Percentiles rank a stretch among this genome's conserved stretches.
Conservation (phyloP, 2,329 filamentous ascomycete genomes). For the Anthostomella pinea region DNA sequence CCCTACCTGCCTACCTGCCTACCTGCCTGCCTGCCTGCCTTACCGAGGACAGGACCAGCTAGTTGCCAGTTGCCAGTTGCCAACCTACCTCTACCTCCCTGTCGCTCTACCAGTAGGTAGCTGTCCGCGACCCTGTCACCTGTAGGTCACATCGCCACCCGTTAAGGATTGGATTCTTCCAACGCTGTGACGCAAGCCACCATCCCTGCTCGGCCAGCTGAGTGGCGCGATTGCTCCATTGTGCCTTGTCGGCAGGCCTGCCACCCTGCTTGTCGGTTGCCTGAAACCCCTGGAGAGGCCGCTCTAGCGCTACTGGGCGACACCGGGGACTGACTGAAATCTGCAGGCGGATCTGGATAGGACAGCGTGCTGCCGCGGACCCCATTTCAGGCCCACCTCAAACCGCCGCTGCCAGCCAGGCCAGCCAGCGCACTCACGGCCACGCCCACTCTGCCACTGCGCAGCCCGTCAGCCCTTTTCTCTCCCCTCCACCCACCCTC, state of each 20-base stretch:
- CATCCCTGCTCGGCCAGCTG: conserved; percentile 30
- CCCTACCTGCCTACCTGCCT: not conserved
- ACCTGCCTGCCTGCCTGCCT: no score
- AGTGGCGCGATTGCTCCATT: conserved; percentile 26
- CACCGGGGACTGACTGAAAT: no score
- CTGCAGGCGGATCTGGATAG: no score
- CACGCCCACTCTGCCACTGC: conserved; percentile 20
- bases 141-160: conserved; percentile 21
- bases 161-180: conserved; percentile 18
- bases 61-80: no score
- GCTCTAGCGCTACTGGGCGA: conserved; percentile 14
- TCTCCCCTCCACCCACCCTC: conserved; percentile 30
- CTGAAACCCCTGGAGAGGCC: conserved; percentile 17
- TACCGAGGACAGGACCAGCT: no score
- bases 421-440: conserved; percentile 9
- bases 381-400: conserved; percentile 1
- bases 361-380: conserved; percentile 10
- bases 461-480: conserved; percentile 28
- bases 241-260: conserved; percentile 17
- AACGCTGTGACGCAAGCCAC: conserved; percentile 9
- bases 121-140: no score
- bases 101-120: no score
- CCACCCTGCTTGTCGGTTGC: conserved; percentile 18
- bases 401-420: conserved; percentile 1
- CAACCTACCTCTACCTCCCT: no score